A percentile compares a stretch with the other conserved stretches of the same genome.
phyloP scores from a whole-genome alignment of 75 land plant species.

The Cunninghamia lanceolata region DNA sequence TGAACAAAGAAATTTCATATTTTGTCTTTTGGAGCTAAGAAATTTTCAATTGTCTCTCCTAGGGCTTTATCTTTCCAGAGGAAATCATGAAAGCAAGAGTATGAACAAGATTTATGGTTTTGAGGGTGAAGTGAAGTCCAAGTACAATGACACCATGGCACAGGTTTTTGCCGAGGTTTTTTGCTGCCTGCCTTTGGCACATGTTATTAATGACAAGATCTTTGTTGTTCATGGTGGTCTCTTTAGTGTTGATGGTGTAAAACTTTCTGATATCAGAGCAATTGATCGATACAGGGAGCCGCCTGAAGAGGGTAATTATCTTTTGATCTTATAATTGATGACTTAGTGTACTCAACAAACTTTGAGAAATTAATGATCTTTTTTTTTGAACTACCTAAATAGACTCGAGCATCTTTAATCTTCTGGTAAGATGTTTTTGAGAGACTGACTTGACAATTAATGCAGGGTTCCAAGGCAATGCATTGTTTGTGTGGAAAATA shows the following conservation, averaged over 20 bases:
- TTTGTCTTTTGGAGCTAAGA: neutral
- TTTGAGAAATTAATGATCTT: neutral
- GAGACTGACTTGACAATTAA: neutral
- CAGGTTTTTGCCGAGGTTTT: constrained; percentile 95
- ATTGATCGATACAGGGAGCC: constrained; percentile 96
- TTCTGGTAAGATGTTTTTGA: neutral
- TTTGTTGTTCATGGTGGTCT: constrained; percentile 98
- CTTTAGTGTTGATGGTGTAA: constrained; percentile 92
- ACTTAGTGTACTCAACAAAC: neutral
- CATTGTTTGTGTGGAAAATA: neutral
- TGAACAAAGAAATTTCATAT: neutral
- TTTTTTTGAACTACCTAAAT: neutral
- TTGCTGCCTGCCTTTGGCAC: constrained; percentile 90
- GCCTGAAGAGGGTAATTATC: constrained; percentile 86
- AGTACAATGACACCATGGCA: constrained; percentile 76
- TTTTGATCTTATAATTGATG: neutral
- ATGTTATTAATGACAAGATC: constrained; percentile 84
- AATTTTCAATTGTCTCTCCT: constrained; percentile 19
- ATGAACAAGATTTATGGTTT: constrained; percentile 99
- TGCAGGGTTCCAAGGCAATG: neutral
- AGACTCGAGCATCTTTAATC: neutral
- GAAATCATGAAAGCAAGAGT: constrained; percentile 97
- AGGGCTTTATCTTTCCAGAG: constrained; percentile 89
- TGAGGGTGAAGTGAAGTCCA: constrained; percentile 95
- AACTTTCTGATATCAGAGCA: constrained; percentile 80